These are phyloP conservation scores for Fusarium buharicum DNA, from an alignment of 2,329 filamentous ascomycete genomes.

Conservation along the genomic window DNA sequence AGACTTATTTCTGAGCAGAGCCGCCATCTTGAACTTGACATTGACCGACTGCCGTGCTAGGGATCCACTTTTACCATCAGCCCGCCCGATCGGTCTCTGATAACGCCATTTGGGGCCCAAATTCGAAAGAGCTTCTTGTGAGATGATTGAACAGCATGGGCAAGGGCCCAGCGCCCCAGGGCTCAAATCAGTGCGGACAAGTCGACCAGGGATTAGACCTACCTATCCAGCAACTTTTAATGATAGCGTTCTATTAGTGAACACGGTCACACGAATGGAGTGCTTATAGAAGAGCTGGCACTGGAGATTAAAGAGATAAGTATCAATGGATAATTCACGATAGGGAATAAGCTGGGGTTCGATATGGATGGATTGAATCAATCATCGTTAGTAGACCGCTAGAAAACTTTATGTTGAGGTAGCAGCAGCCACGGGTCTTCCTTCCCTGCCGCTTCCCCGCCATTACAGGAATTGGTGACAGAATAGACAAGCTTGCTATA, in stretches of 20 bases:
- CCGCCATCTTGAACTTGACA: constrained; percentile 12
- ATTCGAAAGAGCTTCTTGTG: constrained; percentile 38
- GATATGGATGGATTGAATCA: too few species aligned
- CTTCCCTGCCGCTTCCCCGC: constrained; percentile 30
- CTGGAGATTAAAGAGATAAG: background rate
- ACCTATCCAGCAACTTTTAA: background rate
- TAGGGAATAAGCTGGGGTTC: background rate
- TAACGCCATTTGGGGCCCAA: constrained; percentile 43
- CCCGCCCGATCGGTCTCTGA: constrained; percentile 43
- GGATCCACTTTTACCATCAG: constrained; percentile 38
- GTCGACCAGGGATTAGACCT: background rate
- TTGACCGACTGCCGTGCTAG: constrained; percentile 41
- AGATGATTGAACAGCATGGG: constrained; percentile 29
- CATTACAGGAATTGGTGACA: background rate
- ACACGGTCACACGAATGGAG: background rate
- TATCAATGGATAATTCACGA: background rate
- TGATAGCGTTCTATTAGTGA: background rate
- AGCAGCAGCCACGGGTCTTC: constrained; percentile 7
- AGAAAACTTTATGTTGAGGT: background rate
- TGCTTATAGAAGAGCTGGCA: background rate
- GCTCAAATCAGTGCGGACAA: constrained; percentile 31
- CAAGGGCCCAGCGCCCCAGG: constrained; percentile 13
- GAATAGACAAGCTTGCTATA: too few species aligned
- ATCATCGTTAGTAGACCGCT: too few species aligned
- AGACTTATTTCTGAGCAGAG: constrained; percentile 29